Base-by-base conservation (phyloP, 2,329 filamentous ascomycete species). In the Fusarium sp. region DNA sequence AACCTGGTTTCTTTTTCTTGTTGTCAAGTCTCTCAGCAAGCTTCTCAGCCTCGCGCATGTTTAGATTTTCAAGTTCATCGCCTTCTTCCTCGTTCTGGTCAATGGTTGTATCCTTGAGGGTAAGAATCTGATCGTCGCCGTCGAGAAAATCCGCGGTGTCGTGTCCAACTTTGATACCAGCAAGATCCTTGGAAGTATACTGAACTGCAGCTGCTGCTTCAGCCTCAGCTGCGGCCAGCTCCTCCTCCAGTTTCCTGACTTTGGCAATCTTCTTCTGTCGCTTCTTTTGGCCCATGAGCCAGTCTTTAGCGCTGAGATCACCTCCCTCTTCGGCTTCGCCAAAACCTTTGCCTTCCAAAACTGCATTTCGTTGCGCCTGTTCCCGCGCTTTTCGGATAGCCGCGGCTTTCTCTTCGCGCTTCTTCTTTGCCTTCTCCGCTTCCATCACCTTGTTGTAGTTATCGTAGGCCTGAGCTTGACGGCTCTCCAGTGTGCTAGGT, bases 71-170 rank as follows among this genome's bases (percentile, higher is more conserved):
- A 17, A 99, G 86, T 81, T 98, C 94, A 79, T 98, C 96, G 5
- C 93, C 95, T 64, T 94, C 92, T 32, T 94, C 94, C 63, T 95
- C 93, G 35, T 93, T 91, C 64, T 93, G 90, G 52, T 94, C 89
- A 59, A 99, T 93, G 2, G 93, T 93, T 2, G 92, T 89, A 81
- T 99, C 96, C 78, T 97, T 98, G n/a, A 99, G 87, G 0, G 95
- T 98, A 57, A 99, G 85, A 35, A 99, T 90, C 78, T 98, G 94
- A 64, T 97, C 95, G 64, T 93, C 91, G 20, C 89, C 92, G 56
- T 94, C 93, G 27, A 93, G 90, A 69, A 99, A 95, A 26, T 93
- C 89, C 7, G 89, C 89, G 64, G 95, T 82, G 79, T 97, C 94
- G 79, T 99, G 96, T 7, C 91, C 95, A 56, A 99, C 95, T 79